phyloP scores from a whole-genome alignment of 2,329 filamentous ascomycete genomes.

The Clarireedia sp. region DNA sequence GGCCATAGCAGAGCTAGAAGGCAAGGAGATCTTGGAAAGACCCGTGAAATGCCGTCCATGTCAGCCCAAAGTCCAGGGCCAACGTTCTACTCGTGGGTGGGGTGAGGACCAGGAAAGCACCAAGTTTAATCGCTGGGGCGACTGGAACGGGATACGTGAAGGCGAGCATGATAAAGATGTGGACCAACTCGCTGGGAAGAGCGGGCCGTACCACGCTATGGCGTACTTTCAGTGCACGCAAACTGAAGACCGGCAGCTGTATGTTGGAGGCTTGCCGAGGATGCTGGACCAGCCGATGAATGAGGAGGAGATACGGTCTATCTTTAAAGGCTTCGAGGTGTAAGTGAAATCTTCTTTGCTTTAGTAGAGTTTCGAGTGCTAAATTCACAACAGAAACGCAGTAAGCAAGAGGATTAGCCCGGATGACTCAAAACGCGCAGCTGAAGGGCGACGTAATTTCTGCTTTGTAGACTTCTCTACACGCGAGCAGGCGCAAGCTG shows the following conservation, averaged over 20 bases:
- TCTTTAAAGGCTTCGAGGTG: not conserved
- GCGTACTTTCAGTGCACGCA: not conserved
- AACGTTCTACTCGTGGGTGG: not conserved
- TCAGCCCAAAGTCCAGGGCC: not conserved
- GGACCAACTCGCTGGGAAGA: not conserved
- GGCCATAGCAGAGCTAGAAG: not conserved
- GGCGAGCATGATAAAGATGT: not conserved
- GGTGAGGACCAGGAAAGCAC: not conserved
- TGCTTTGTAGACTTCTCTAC: not conserved
- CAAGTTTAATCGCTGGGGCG: not conserved
- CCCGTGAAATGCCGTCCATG: not conserved
- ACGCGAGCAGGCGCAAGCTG: not conserved
- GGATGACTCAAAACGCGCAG: not conserved
- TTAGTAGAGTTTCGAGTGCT: too few relatives aligned
- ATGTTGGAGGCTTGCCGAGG: not conserved
- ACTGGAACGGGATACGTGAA: not conserved
- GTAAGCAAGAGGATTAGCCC: not conserved
- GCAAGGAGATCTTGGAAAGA: not conserved
- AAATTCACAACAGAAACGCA: not conserved
- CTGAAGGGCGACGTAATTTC: not conserved
- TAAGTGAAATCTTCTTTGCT: not conserved
- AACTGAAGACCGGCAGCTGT: not conserved
- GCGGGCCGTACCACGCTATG: not conserved
- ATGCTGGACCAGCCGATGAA: constrained; percentile 1
- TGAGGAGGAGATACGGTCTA: not conserved